Evolutionary conservation across 257 asterid genomes (phyloP).

Genomic region (Jacaranda mimosifolia): DNA sequence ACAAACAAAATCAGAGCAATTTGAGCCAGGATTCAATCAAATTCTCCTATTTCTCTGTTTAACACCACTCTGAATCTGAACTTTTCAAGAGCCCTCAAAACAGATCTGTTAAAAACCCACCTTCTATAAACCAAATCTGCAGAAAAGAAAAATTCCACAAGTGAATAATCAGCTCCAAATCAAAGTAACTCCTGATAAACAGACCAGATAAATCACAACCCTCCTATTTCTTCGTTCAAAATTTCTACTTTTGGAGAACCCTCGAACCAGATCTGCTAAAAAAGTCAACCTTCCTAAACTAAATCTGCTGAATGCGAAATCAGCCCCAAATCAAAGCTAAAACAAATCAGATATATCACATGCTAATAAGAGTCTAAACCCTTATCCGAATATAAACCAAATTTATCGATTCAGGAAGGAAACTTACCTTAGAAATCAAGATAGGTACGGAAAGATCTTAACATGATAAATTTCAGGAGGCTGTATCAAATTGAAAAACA

Average conservation of each 20-base stretch:
- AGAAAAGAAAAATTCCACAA: slow-evolving; percentile 31
- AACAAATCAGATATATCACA: slow-evolving; percentile 16
- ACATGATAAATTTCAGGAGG: slow-evolving; percentile 11
- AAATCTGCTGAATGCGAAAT: not conserved
- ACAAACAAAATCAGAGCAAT: slow-evolving; percentile 27
- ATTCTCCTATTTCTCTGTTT: not conserved
- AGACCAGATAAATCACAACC: slow-evolving; percentile 19
- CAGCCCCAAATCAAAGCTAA: slow-evolving; percentile 11
- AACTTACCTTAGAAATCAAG: slow-evolving; percentile 29
- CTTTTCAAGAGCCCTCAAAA: slow-evolving; percentile 13
- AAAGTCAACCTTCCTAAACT: not conserved
- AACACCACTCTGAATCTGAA: not conserved
- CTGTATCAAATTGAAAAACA: slow-evolving; percentile 24
- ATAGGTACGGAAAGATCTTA: not conserved
- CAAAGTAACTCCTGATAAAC: not conserved
- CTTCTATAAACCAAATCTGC: slow-evolving; percentile 52
- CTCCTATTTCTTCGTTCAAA: not conserved
- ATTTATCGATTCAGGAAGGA: not conserved
- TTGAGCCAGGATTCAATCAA: not conserved
- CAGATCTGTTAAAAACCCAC: slow-evolving; percentile 29
- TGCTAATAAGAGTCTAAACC: not conserved
- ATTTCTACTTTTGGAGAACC: not conserved
- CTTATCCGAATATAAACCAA: not conserved
- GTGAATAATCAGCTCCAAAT: slow-evolving; percentile 23
- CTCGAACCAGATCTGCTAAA: slow-evolving; percentile 4